Evolutionary conservation across 2,329 filamentous ascomycete species (phyloP), one percentile per base, ranked within the genome.

Genomic region (Nemania sp.): DNA sequence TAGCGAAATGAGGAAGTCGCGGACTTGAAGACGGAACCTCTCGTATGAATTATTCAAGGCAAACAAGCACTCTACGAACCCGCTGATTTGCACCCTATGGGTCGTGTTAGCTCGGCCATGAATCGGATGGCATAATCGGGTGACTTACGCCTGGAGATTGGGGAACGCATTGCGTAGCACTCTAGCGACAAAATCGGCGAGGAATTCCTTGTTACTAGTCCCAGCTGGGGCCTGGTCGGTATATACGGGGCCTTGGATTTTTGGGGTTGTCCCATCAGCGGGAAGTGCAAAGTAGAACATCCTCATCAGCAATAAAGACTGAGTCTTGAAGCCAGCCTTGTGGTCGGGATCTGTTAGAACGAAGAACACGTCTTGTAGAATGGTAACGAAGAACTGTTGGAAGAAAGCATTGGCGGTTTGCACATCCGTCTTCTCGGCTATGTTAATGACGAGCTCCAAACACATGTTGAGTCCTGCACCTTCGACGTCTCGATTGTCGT

Each of bases 321-420:
- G 94, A 7, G 92, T 94, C 80, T 99, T 99, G 80, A 99, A 99
- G 1, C 94, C 94, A 57, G 94, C 94, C 79, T 99, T 99, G 81
- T 99, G 94, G 66, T 99, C 94, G 56, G 89, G 93, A 69, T 99
- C 94, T 0, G 94, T 97, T 46, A 99, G 82, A 36, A 99, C 94
- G 68, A 97, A 99, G 80, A 99, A 96, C 12, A 99, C 91, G 66
- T 99, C 94, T 73, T 99, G 94, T 45, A 99, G 79, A 62, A 99
- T 97, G 1, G 90, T 86, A 49, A 96, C 86, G 73, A 94, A 99
- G 77, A 97, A 99, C 70, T 92, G 91, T 73, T 95, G 91, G 86
- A 99, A 99, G 80, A 99, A 99, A 36, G 90, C 86, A 64, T 91
- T 95, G 60, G 92, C 90, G 0, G 91, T 97, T 67, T 87, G 80